Evolutionary conservation across 2,329 filamentous ascomycete species (phyloP).

Genomic region (Trichoderma lentiforme): DNA sequence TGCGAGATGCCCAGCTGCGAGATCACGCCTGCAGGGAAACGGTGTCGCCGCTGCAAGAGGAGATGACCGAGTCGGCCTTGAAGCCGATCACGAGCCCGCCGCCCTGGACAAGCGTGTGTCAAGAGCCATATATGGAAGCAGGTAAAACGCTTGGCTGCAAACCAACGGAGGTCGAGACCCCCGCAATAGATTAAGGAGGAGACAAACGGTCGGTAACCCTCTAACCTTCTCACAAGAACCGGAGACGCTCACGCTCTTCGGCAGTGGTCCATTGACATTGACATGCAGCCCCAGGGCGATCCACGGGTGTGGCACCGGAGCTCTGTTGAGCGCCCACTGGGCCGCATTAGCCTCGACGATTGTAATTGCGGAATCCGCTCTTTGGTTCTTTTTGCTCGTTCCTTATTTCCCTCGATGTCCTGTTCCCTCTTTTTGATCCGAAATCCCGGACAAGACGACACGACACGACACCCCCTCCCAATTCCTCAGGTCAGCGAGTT

Average conservation of each 20-base stretch:
- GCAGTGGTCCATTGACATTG: slow-evolving; percentile 5
- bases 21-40: slow-evolving; percentile 15
- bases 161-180: neutral
- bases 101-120: slow-evolving; percentile 15
- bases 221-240: neutral
- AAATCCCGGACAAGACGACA: neutral
- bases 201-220: slow-evolving; percentile 5
- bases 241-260: neutral
- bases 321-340: slow-evolving; percentile 4
- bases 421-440: neutral
- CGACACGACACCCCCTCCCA: neutral
- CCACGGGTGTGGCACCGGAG: slow-evolving; percentile 15
- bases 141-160: slow-evolving; percentile 14
- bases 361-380: slow-evolving; percentile 13
- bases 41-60: slow-evolving; percentile 17
- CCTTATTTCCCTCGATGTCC: neutral
- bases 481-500: neutral
- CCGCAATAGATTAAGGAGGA: slow-evolving; percentile 16
- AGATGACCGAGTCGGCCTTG: slow-evolving; percentile 17
- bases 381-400: neutral
- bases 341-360: neutral
- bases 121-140: slow-evolving; percentile 3
- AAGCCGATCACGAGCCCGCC: slow-evolving; percentile 16
- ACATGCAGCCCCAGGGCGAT: neutral
- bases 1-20: slow-evolving; percentile 14